Conservation (phyloP, 371 early-diverging fungal genomes). For the Mucor racemosus region DNA sequence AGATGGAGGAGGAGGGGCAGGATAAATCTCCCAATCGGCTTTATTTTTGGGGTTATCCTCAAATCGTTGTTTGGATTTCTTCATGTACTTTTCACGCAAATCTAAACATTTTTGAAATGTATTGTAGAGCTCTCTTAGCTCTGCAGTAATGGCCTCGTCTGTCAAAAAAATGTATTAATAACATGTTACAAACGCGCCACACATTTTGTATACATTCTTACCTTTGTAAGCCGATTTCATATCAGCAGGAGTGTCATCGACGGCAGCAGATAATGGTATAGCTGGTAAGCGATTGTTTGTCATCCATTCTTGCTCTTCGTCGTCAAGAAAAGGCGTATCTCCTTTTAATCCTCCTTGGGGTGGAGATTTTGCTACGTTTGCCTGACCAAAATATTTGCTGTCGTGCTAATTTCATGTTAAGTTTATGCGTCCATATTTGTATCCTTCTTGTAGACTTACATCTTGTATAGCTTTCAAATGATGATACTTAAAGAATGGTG, state of each 20-base stretch:
- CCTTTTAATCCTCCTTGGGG: neutral
- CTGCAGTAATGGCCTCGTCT: conserved; percentile 61
- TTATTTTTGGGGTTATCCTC: conserved; percentile 88
- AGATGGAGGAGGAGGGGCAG: conserved; percentile 81
- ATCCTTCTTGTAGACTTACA: neutral
- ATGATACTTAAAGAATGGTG: conserved; percentile 3
- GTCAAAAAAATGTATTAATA: neutral
- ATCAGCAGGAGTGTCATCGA: conserved; percentile 13
- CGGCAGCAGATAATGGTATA: conserved; percentile 17
- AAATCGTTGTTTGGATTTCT: conserved; percentile 72
- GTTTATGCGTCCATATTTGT: neutral
- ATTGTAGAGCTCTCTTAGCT: conserved; percentile 54
- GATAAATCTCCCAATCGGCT: conserved; percentile 87
- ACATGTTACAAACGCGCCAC: neutral
- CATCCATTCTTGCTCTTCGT: conserved; percentile 14
- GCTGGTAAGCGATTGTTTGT: conserved; percentile 4
- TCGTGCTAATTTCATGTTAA: conserved; percentile 4
- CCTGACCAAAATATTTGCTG: conserved; percentile 15
- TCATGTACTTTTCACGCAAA: conserved; percentile 89
- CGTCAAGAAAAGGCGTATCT: neutral
- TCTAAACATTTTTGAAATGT: conserved; percentile 74
- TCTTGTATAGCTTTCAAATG: conserved; percentile 3
- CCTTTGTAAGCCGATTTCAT: conserved; percentile 9
- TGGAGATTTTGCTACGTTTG: neutral
- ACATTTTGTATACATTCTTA: neutral